These are phyloP conservation scores for Tylopilus vinaceipallidus DNA, from an alignment of 768 basidiomycete species.

Conservation along the genomic window DNA sequence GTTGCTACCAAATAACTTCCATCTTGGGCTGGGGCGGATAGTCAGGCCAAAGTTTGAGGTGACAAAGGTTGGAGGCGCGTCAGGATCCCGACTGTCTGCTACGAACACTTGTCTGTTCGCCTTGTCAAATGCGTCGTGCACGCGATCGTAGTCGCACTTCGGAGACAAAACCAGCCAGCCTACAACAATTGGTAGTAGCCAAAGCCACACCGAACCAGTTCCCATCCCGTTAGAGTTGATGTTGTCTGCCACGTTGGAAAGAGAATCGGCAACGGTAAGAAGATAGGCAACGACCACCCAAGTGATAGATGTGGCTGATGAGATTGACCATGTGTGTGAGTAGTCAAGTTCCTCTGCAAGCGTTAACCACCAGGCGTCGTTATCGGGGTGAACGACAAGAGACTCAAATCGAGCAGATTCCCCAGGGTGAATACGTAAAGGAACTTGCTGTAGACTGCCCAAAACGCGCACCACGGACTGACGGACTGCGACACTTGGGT, in stretches of 20 bases:
- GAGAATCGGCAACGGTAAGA: constrained; percentile 16
- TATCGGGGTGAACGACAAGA: constrained; percentile 41
- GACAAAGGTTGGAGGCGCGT: background rate
- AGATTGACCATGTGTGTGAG: constrained; percentile 39
- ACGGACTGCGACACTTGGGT: constrained; percentile 17
- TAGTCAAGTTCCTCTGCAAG: constrained; percentile 36
- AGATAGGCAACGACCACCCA: constrained; percentile 47
- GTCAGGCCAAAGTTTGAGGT: constrained; percentile 15
- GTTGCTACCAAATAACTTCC: background rate
- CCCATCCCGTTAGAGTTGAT: constrained; percentile 37
- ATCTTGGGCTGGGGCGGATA: constrained; percentile 8
- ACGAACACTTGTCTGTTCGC: constrained; percentile 12
- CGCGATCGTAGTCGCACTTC: constrained; percentile 35
- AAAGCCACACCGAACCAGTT: constrained; percentile 42
- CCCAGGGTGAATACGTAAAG: constrained; percentile 33
- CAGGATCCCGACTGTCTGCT: background rate
- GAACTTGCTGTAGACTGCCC: constrained; percentile 42
- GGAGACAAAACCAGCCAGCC: constrained; percentile 43
- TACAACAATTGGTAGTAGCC: constrained; percentile 40
- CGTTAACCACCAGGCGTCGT: constrained; percentile 42
- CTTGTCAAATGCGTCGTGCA: constrained; percentile 20
- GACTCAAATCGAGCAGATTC: constrained; percentile 35
- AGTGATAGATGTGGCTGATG: constrained; percentile 38
- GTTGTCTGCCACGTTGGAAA: constrained; percentile 13
- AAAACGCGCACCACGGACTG: constrained; percentile 33